Conservation (phyloP, 202 grass and related monocot genomes). For the Zoysia matrella region DNA sequence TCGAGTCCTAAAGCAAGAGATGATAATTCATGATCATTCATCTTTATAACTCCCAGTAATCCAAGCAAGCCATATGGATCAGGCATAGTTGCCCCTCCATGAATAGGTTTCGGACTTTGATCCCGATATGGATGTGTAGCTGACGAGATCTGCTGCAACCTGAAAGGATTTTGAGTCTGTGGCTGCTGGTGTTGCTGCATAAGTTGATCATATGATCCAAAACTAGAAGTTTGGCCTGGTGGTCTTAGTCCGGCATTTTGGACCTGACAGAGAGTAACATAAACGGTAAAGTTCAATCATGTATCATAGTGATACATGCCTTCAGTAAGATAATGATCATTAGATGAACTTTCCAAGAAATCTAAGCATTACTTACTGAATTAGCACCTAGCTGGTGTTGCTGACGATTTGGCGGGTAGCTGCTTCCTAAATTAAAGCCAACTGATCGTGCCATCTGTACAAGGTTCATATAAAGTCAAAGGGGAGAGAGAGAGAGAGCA, state of each 20-base stretch:
- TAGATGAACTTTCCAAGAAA: constrained; percentile 44
- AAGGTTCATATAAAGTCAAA: constrained; percentile 34
- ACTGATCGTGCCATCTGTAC: constrained; percentile 83
- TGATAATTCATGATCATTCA: constrained; percentile 74
- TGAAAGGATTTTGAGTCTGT: constrained; percentile 67
- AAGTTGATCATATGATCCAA: constrained; percentile 89
- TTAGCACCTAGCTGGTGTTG: constrained; percentile 81
- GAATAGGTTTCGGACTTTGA: constrained; percentile 69
- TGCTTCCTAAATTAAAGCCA: constrained; percentile 90
- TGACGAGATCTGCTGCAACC: constrained; percentile 84
- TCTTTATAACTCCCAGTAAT: constrained; percentile 81
- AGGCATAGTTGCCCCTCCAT: constrained; percentile 56
- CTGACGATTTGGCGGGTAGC: constrained; percentile 73
- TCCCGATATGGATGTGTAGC: constrained; percentile 75
- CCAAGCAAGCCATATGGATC: constrained; percentile 91
- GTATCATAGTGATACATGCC: constrained; percentile 50
- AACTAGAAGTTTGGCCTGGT: constrained; percentile 63
- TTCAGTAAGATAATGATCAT: constrained; percentile 59
- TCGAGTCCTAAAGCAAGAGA: constrained; percentile 97
- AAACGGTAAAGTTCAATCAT: constrained; percentile 27
- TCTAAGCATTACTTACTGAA: constrained; percentile 61
- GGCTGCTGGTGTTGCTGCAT: constrained; percentile 90
- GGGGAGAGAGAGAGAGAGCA: constrained; percentile 14
- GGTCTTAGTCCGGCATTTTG: constrained; percentile 77
- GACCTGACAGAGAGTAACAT: constrained; percentile 48